phyloP scores from a whole-genome alignment of 2,329 filamentous ascomycete genomes.

The Pseudogymnoascus sp. region DNA sequence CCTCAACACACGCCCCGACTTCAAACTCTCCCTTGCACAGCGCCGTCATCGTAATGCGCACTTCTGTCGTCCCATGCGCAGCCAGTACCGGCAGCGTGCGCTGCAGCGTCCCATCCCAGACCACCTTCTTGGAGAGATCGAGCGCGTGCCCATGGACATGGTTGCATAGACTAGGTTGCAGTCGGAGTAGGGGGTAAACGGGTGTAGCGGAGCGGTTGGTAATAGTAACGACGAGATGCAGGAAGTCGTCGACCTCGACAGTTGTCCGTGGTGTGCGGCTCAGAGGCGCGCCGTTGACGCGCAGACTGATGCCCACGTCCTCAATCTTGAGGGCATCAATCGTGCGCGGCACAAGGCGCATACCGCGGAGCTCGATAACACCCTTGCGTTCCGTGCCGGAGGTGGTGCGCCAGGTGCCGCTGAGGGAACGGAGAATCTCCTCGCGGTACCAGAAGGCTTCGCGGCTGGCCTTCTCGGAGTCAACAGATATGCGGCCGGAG shows the following conservation, averaged over 20 bases:
- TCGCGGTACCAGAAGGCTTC: slow-evolving; percentile 92
- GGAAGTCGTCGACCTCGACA: slow-evolving; percentile 51
- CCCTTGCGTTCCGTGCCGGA: slow-evolving; percentile 50
- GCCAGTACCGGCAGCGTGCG: slow-evolving; percentile 57
- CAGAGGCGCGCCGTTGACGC: slow-evolving; percentile 31
- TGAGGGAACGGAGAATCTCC: slow-evolving; percentile 62
- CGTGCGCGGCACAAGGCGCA: slow-evolving; percentile 69
- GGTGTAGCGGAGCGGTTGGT: slow-evolving; percentile 62
- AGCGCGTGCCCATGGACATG: slow-evolving; percentile 58
- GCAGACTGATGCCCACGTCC: slow-evolving; percentile 62
- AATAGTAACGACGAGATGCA: slow-evolving; percentile 62
- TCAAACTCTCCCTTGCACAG: slow-evolving; percentile 79
- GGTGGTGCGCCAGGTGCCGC: slow-evolving; percentile 60
- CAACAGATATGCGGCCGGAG: slow-evolving; percentile 67
- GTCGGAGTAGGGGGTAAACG: slow-evolving; percentile 63
- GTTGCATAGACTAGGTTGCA: slow-evolving; percentile 69
- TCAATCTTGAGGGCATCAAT: slow-evolving; percentile 76
- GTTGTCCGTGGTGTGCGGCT: slow-evolving; percentile 19
- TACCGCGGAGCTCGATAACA: slow-evolving; percentile 64
- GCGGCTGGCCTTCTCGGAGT: slow-evolving; percentile 66
- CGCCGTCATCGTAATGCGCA: slow-evolving; percentile 62
- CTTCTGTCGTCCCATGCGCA: slow-evolving; percentile 49
- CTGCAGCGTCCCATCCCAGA: slow-evolving; percentile 80
- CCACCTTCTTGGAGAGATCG: slow-evolving; percentile 73
- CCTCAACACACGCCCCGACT: slow-evolving; percentile 71